phyloP scores from a whole-genome alignment of 371 early-diverging fungal genomes.

The Mycotypha africana region DNA sequence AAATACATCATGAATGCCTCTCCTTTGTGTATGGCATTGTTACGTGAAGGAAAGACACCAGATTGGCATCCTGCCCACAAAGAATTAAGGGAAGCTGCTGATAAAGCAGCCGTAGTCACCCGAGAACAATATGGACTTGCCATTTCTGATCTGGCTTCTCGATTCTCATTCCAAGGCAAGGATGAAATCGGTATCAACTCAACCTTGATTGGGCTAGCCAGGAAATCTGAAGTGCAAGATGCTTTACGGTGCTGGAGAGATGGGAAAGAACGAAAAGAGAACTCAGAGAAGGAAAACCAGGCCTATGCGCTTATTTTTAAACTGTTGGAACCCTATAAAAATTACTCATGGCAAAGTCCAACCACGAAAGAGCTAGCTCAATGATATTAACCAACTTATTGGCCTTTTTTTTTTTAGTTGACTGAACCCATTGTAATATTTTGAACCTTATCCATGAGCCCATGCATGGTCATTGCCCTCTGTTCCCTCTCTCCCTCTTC shows the following conservation, averaged over 20 bases:
- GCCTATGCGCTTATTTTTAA: slow-evolving; percentile 17
- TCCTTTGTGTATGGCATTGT: slow-evolving; percentile 75
- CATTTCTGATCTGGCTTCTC: slow-evolving; percentile 60
- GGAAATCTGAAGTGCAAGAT: slow-evolving; percentile 54
- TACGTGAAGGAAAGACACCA: slow-evolving; percentile 54
- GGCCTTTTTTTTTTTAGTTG: too few species aligned
- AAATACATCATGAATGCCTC: slow-evolving; percentile 63
- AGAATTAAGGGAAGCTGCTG: slow-evolving; percentile 51
- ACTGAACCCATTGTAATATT: too few species aligned
- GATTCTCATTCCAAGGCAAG: slow-evolving; percentile 54
- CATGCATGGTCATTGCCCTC: too few species aligned
- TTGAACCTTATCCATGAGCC: too few species aligned
- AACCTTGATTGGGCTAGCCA: slow-evolving; percentile 65
- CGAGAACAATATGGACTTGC: slow-evolving; percentile 23
- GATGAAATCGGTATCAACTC: slow-evolving; percentile 41
- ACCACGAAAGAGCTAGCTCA: slow-evolving; percentile 31
- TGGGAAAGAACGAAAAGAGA: slow-evolving; percentile 23
- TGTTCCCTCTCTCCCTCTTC: too few species aligned
- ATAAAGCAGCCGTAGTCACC: slow-evolving; percentile 39
- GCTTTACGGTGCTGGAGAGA: slow-evolving; percentile 47
- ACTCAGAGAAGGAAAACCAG: slow-evolving; percentile 20
- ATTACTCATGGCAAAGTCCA: slow-evolving; percentile 45
- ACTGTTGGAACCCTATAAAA: slow-evolving; percentile 29
- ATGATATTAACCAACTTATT: too few species aligned
- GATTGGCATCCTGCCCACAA: slow-evolving; percentile 75